Percentiles rank a stretch among this genome's conserved stretches.
Evolutionary conservation across 1,139 yeast genomes (phyloP).

Genomic region (Blastobotrys illinoisensis): DNA sequence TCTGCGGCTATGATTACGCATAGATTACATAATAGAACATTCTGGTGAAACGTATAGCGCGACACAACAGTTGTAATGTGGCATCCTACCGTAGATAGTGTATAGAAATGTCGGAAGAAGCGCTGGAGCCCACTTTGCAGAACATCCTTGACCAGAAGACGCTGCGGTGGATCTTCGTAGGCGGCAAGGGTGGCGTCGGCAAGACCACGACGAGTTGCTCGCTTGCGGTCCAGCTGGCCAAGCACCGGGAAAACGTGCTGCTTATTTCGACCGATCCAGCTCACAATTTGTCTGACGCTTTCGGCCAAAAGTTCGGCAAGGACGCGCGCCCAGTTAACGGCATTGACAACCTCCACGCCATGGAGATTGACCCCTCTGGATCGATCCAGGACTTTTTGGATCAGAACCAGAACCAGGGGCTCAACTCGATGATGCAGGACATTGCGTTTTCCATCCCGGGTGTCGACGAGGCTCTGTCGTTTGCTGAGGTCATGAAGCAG

Average conservation of each 20-base stretch:
- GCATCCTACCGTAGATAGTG: background rate
- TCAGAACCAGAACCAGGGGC: constrained; percentile 44
- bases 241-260: constrained; percentile 74
- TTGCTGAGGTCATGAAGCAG: constrained; percentile 96
- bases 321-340: constrained; percentile 95
- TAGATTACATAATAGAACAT: background rate
- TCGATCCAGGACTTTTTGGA: constrained; percentile 84
- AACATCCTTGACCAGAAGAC: constrained; percentile 41
- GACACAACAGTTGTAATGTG: background rate
- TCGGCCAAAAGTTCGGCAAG: constrained; percentile 95
- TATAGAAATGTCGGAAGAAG: constrained; percentile 13
- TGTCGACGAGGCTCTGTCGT: constrained; percentile 94
- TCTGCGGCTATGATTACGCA: too few species aligned
- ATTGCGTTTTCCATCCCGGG: constrained; percentile 96
- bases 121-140: constrained; percentile 37
- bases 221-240: constrained; percentile 81
- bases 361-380: constrained; percentile 97
- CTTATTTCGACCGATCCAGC: constrained; percentile 98
- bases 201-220: constrained; percentile 97
- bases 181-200: constrained; percentile 99
- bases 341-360: constrained; percentile 78
- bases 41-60: background rate
- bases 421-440: constrained; percentile 68
- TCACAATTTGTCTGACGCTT: constrained; percentile 93
- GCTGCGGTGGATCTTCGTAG: constrained; percentile 94